A percentile compares a stretch with the other conserved stretches of the same genome.
Evolutionary conservation across 257 asterid species (phyloP).

Genomic region (Cordia subcordata): DNA sequence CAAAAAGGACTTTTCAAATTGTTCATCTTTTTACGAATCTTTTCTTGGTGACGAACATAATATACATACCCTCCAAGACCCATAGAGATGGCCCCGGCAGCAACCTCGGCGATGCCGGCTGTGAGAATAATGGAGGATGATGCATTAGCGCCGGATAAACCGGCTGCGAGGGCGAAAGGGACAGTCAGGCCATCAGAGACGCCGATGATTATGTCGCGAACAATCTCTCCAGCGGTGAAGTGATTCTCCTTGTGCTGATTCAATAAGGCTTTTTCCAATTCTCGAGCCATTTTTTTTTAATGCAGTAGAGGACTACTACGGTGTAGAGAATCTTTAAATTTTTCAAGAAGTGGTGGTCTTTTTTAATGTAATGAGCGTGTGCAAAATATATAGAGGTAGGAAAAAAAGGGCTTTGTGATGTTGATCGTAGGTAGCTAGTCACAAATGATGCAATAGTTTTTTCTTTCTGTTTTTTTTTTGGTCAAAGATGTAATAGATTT

Average conservation of each 20-base stretch:
- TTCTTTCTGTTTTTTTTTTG: too few relatives aligned
- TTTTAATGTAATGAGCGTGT: neutral
- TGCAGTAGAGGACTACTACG: too few relatives aligned
- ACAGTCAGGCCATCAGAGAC: conserved; percentile 95
- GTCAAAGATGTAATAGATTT: too few relatives aligned
- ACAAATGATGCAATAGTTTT: neutral
- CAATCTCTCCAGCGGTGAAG: conserved; percentile 89
- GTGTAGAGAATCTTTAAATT: neutral
- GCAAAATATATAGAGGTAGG: neutral
- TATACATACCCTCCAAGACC: conserved; percentile 99
- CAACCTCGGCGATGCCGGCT: conserved; percentile 92
- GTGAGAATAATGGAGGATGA: conserved; percentile 86
- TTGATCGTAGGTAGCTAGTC: neutral
- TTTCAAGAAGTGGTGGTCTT: neutral
- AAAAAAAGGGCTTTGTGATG: neutral
- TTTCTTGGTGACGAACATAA: too few relatives aligned
- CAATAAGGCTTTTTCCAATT: conserved; percentile 35
- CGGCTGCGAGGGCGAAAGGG: conserved; percentile 96
- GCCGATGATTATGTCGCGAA: conserved; percentile 87
- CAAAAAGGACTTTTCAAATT: neutral
- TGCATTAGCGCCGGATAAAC: conserved; percentile 90
- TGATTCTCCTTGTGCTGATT: conserved; percentile 71
- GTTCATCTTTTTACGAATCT: neutral
- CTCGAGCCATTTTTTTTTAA: conserved; percentile 36
- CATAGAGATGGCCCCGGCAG: conserved; percentile 99